Base-by-base conservation (phyloP, 768 basidiomycete genomes). In the Boletus pseudopeckii region DNA sequence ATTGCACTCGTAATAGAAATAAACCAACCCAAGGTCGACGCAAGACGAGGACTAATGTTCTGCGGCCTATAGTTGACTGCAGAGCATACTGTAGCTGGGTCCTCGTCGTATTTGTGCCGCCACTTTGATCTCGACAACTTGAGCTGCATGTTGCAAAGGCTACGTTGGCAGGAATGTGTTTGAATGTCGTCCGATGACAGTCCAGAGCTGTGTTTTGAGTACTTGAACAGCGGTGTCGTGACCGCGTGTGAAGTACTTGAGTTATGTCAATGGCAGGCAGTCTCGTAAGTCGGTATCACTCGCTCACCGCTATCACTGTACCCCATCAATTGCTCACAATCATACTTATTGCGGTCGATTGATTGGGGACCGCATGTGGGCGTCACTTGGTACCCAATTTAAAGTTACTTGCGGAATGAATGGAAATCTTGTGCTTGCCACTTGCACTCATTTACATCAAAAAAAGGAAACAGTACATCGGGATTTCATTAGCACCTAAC, bases 41-140 rank as follows among this genome's bases (percentile, higher is more conserved):
- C 68, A 42, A 70, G 57, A 36, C 68, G 58, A 37, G 64, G 53
- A 52, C 61, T 71, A 20, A 70, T 58, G 46, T 58, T 68, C 49
- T 60, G 62, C 11, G 71, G 50, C 45, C 53, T 58, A 36, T 42
- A 28, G 43, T 59, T 61, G 42, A 61, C 52, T 7, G 54, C 15
- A 39, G 70, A 71, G 24, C 54, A 71, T 47, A 70, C 40, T 6
- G 68, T 70, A 18, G 68, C 70, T 28, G 68, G 70, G 38, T 70
- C 68, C 7, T 60, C 50, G 22, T 61, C 28, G 28, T 68, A 68
- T 44, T 52, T 52, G 48, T 70, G 68, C 17, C 47, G 62, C 60
- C 58, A 53, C 55, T 58, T 69, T 45, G 67, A 61, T 34, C 41
- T 60, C 3, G 37, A 39, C 30, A 64, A 33, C 58, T 49, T 71